phyloP scores from a whole-genome alignment of 352 stramenopile genomes.

The Pythium myriotylum region DNA sequence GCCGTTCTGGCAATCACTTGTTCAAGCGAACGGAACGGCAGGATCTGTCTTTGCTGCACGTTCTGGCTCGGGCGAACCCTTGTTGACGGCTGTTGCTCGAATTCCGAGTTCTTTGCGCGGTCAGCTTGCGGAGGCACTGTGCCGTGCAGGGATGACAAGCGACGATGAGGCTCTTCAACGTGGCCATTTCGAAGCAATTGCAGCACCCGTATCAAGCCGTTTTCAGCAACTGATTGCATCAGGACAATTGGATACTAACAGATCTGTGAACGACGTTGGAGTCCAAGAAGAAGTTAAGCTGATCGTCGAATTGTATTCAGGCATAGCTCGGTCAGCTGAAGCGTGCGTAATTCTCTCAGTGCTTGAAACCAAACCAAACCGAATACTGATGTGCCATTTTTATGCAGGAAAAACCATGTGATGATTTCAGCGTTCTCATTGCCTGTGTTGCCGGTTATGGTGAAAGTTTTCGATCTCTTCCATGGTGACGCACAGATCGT shows the following conservation, averaged over 20 bases:
- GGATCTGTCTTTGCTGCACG: slow-evolving; percentile 50
- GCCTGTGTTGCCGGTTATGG: slow-evolving; percentile 68
- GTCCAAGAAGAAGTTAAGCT: slow-evolving; percentile 79
- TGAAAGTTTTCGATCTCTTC: slow-evolving; percentile 79
- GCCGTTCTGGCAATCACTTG: slow-evolving; percentile 70
- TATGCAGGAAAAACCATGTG: slow-evolving; percentile 46
- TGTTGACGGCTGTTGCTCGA: slow-evolving; percentile 54
- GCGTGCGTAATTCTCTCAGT: slow-evolving; percentile 57
- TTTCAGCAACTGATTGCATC: slow-evolving; percentile 59
- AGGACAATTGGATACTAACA: slow-evolving; percentile 61
- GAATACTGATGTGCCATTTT: no score
- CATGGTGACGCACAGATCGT: slow-evolving; percentile 74
- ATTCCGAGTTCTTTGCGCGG: slow-evolving; percentile 63
- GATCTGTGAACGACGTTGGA: slow-evolving; percentile 62
- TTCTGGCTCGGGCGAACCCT: slow-evolving; percentile 23
- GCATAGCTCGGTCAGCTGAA: slow-evolving; percentile 72
- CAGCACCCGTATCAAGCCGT: slow-evolving; percentile 45
- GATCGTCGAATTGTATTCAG: slow-evolving; percentile 77
- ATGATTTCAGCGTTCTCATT: slow-evolving; percentile 71
- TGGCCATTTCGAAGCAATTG: slow-evolving; percentile 62
- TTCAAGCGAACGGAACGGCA: slow-evolving; percentile 69
- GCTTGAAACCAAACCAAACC: no score
- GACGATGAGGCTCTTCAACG: slow-evolving; percentile 43
- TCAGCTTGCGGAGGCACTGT: slow-evolving; percentile 70
- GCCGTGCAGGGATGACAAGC: slow-evolving; percentile 68